A percentile compares a stretch with the other conserved stretches of the same genome.
phyloP scores from a whole-genome alignment of 306 rosid species.

The Dalbergia cultrata region DNA sequence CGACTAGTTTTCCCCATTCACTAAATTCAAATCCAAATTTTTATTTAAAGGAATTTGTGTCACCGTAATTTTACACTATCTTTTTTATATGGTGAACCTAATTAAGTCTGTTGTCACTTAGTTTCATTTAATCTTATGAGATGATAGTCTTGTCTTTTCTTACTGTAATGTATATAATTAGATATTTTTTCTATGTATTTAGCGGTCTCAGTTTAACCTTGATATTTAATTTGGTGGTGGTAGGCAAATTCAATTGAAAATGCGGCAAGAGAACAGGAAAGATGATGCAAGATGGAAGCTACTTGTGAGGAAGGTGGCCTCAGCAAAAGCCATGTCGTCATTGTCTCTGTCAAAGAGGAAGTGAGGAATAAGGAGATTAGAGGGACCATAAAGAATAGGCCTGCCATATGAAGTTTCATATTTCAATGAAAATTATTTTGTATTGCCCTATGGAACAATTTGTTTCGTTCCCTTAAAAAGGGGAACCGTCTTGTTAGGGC shows the following conservation, averaged over 20 bases:
- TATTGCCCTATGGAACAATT: not conserved
- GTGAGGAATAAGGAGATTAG: conserved; percentile 42
- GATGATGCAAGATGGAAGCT: conserved; percentile 76
- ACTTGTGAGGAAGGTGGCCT: conserved; percentile 77
- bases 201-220: not conserved
- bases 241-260: conserved; percentile 71
- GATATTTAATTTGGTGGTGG: not conserved
- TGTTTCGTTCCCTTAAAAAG: no score
- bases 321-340: conserved; percentile 74
- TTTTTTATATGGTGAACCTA: not conserved
- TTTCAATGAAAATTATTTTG: not conserved
- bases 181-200: not conserved
- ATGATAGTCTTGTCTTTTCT: conserved; percentile 8
- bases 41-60: no score
- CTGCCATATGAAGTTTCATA: conserved; percentile 50
- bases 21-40: no score
- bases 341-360: conserved; percentile 64
- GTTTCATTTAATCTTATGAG: not conserved
- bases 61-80: no score
- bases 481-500: no score
- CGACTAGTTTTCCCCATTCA: no score
- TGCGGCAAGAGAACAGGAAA: conserved; percentile 54
- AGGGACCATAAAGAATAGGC: conserved; percentile 17
- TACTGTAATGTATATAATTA: no score
- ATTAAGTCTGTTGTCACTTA: conserved; percentile 16